A percentile compares a stretch with the other conserved stretches of the same genome.
phyloP scores from a whole-genome alignment of 306 rosid species.

The Quercus alba region DNA sequence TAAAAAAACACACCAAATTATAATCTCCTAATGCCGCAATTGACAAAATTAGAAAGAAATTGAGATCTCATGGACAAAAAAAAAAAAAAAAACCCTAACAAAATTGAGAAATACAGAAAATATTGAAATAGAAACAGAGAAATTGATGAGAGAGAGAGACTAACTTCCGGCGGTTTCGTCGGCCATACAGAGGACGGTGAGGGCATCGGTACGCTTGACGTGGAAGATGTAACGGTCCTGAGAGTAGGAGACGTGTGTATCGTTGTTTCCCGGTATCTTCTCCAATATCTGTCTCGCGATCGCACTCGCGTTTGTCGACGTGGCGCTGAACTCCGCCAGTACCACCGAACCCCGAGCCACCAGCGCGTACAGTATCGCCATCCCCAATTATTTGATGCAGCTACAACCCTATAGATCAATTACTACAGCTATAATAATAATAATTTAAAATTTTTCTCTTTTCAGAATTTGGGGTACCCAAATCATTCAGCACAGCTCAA shows the following conservation, averaged over 20 bases:
- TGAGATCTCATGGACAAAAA: not conserved
- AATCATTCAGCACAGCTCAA: not conserved
- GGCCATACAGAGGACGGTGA: conserved; percentile 98
- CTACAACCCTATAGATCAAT: too few relatives aligned
- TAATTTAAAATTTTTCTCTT: not conserved
- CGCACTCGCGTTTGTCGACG: conserved; percentile 81
- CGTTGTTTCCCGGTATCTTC: conserved; percentile 75
- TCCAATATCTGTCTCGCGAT: conserved; percentile 81
- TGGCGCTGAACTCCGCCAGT: conserved; percentile 72
- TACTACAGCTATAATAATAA: too few relatives aligned
- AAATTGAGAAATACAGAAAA: not conserved
- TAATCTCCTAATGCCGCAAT: too few relatives aligned
- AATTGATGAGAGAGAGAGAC: not conserved
- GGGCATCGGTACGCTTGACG: conserved; percentile 95
- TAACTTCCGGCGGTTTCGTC: conserved; percentile 85
- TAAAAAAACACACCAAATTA: too few relatives aligned
- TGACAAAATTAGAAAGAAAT: not conserved
- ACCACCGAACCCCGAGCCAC: conserved; percentile 94
- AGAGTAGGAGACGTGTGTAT: conserved; percentile 81
- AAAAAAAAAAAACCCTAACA: not conserved
- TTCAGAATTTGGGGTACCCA: not conserved
- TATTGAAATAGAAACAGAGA: not conserved
- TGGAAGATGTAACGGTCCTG: conserved; percentile 94
- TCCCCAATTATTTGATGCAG: not conserved
- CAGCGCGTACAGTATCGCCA: conserved; percentile 84